Evolutionary conservation across 495 filamentous ascomycete species (phyloP).

Genomic region (Podospora anserina): DNA sequence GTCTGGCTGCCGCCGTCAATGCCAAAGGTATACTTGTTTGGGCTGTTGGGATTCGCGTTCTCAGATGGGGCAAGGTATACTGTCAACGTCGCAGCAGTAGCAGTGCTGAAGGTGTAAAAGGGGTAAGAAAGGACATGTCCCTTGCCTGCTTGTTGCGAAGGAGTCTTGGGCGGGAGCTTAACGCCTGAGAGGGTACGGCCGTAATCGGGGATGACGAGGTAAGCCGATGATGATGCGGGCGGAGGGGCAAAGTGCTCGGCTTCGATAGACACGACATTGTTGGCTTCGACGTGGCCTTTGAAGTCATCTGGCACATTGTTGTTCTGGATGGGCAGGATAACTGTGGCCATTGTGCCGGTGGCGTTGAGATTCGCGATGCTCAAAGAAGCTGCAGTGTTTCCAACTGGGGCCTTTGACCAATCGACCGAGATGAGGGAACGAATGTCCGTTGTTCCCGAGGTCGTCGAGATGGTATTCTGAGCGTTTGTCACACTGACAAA

Average conservation of each 20-base stretch:
- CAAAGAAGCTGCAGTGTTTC: slow-evolving; percentile 36
- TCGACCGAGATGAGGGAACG: slow-evolving; percentile 52
- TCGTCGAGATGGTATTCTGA: slow-evolving; percentile 41
- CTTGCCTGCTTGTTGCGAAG: slow-evolving; percentile 37
- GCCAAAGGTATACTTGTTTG: slow-evolving; percentile 52
- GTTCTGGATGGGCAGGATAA: slow-evolving; percentile 54
- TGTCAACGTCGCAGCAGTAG: slow-evolving; percentile 46
- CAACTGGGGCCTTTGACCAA: slow-evolving; percentile 50
- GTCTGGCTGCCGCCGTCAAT: slow-evolving; percentile 47
- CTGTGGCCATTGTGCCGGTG: slow-evolving; percentile 39
- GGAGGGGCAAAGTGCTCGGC: slow-evolving; percentile 48
- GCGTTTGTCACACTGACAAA: slow-evolving; percentile 51
- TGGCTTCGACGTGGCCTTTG: slow-evolving; percentile 56
- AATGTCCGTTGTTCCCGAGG: slow-evolving; percentile 41
- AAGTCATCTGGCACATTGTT: slow-evolving; percentile 47
- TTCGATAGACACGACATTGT: slow-evolving; percentile 54
- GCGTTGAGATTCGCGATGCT: slow-evolving; percentile 43
- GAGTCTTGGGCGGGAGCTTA: slow-evolving; percentile 45
- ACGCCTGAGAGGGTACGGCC: slow-evolving; percentile 55
- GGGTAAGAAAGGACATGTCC: slow-evolving; percentile 55
- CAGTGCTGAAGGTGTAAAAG: slow-evolving; percentile 53
- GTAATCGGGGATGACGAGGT: slow-evolving; percentile 45
- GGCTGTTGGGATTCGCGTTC: slow-evolving; percentile 49
- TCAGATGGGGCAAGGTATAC: slow-evolving; percentile 54
- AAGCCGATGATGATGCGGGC: slow-evolving; percentile 32